Base-by-base conservation (phyloP, 352 stramenopile species). In the Phytophthora nicotianae region DNA sequence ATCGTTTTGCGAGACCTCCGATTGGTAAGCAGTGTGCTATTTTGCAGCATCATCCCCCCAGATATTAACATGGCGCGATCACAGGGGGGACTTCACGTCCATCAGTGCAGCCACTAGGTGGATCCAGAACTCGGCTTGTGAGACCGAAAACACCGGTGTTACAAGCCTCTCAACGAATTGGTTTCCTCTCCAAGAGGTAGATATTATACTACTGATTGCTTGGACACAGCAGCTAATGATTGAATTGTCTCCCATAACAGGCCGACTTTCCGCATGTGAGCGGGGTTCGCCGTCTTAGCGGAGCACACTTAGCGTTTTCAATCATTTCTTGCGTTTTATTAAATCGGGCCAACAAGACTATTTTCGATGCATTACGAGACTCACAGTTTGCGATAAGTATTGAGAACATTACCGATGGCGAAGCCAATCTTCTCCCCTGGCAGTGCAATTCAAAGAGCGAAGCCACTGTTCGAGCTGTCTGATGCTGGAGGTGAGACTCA, bases 91-190 rank as follows among this genome's bases (percentile, higher is more conserved):
- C 65, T 13, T 65, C 58, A 23, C 76, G 76, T 14, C 60, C 75
- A 24, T 42, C 65, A 0, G 49, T 86, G 24, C 81, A 89, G 38
- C 63, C 70, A 29, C 62, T 91, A 0, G 65, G 71, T 11, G 67
- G 50, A 8, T 49, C 68, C 46, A 76, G 80, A 61, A 77, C 74
- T 50, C 78, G 79, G 3, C 85, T 91, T 8, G 42, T 89, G 51
- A 77, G 81, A 43, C 84, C 81, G 14, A 93, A 91, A 56, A 93
- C 81, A 2, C 84, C 84, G n/a, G 26, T 89, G 3, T n/a, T n/a
- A n/a, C 81, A 91, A 58, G 52, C 74, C 7, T 79, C 81, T 26
- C 84, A 93, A 45, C 69, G 82, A 43, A 71, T 70, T 37, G 70
- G 78, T 41, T 89, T 90, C 43, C 50, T 90, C 17, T 72, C 81